Percentiles rank a stretch among this genome's conserved stretches.
phyloP scores from a whole-genome alignment of 176 grass and related monocot species.

The Oryza meridionalis region DNA sequence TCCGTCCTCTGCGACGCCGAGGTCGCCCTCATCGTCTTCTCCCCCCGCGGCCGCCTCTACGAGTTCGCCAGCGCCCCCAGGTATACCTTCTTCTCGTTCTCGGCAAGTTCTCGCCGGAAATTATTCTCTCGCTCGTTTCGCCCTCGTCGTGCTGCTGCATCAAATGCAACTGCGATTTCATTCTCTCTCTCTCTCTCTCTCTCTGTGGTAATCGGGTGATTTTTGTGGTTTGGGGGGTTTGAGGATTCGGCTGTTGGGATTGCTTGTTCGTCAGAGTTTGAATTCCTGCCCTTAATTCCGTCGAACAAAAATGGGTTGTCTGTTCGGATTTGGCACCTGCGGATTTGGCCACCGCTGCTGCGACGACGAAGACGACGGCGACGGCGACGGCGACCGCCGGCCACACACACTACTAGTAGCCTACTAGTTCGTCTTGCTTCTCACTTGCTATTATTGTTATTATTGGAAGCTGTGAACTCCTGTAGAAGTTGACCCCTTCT shows the following conservation, averaged over 20 bases:
- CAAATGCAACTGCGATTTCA: neutral
- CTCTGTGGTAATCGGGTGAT: neutral
- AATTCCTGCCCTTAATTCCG: no score
- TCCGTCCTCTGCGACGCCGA: slow-evolving; percentile 96
- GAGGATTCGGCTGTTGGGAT: no score
- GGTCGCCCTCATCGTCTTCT: slow-evolving; percentile 90
- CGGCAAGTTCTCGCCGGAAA: neutral
- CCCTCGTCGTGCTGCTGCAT: neutral
- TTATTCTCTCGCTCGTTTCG: neutral
- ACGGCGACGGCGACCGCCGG: no score
- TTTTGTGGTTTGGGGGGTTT: neutral
- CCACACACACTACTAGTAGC: neutral
- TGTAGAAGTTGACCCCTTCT: no score
- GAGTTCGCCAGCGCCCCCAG: slow-evolving; percentile 74
- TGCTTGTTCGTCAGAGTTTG: no score
- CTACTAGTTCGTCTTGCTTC: neutral
- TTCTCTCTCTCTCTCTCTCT: no score
- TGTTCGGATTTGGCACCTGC: neutral
- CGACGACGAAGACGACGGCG: no score
- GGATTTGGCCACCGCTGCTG: no score
- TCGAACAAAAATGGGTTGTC: no score
- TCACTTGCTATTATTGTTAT: neutral
- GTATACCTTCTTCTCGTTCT: slow-evolving; percentile 15
- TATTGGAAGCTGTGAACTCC: neutral
- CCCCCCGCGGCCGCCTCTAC: slow-evolving; percentile 80